These are phyloP conservation scores for Coffea canephora DNA, from an alignment of 257 asterid species.

Conservation along the genomic window DNA sequence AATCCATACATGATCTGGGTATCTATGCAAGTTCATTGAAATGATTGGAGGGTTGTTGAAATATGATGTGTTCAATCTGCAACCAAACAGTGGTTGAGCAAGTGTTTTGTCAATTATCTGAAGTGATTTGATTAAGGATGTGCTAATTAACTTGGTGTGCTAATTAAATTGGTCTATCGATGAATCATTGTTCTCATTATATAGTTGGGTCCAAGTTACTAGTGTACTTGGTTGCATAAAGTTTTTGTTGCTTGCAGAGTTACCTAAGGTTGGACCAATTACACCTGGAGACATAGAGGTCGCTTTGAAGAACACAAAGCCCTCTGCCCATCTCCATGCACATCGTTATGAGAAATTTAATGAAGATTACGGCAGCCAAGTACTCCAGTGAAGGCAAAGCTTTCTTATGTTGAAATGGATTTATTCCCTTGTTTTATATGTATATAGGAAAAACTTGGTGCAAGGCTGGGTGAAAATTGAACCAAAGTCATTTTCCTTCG, in stretches of 20 bases:
- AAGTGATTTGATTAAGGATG: no score
- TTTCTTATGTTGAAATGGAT: not conserved
- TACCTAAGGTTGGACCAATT: slow-evolving; percentile 88
- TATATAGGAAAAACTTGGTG: not conserved
- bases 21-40: not conserved
- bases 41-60: not conserved
- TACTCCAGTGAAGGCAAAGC: slow-evolving; percentile 65
- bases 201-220: not conserved
- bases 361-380: slow-evolving; percentile 88
- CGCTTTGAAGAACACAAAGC: slow-evolving; percentile 87
- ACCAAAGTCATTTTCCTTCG: not conserved
- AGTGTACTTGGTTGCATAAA: slow-evolving; percentile 3
- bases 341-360: slow-evolving; percentile 82
- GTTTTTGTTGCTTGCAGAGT: slow-evolving; percentile 43
- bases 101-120: no score
- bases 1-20: not conserved
- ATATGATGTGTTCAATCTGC: no score
- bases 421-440: not conserved
- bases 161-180: not conserved
- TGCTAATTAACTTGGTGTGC: no score
- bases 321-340: slow-evolving; percentile 92
- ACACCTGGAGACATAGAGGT: slow-evolving; percentile 63
- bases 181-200: not conserved
- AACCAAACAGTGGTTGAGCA: no score
- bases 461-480: not conserved